Evolutionary conservation across 1,284 basidiomycete species (phyloP).

Genomic region (Ceratobasidium sp.): DNA sequence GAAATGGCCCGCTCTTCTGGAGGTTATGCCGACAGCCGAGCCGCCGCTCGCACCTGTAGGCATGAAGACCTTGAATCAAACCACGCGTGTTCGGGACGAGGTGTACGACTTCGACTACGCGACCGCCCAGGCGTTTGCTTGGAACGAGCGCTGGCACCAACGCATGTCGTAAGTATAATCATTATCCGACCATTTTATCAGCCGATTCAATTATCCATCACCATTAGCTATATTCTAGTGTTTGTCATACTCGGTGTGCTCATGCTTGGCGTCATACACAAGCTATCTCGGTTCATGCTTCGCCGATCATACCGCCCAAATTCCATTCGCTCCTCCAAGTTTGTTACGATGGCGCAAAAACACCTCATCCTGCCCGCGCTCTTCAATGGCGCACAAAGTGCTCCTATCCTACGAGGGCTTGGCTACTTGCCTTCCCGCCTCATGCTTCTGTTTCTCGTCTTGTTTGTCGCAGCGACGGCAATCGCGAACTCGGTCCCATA

Average conservation of each 20-base stretch:
- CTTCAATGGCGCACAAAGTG: constrained; percentile 20
- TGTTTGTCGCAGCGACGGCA: constrained; percentile 24
- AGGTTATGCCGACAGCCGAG: constrained; percentile 17
- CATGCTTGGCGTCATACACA: constrained; percentile 16
- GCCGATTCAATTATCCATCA: neutral
- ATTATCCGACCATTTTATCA: neutral
- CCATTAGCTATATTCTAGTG: constrained; percentile 35
- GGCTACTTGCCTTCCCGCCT: constrained; percentile 38
- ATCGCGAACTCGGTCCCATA: constrained; percentile 18
- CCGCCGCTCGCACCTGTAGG: constrained; percentile 34
- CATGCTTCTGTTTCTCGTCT: constrained; percentile 9
- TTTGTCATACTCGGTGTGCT: neutral
- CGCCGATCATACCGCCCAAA: neutral
- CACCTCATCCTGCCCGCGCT: constrained; percentile 30
- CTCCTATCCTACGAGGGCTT: constrained; percentile 17
- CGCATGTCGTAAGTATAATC: constrained; percentile 25
- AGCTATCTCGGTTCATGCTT: constrained; percentile 2
- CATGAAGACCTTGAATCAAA: constrained; percentile 22
- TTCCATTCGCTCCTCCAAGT: constrained; percentile 12
- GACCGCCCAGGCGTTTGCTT: constrained; percentile 23
- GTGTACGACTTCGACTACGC: constrained; percentile 24
- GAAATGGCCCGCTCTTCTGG: constrained; percentile 27
- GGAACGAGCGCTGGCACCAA: constrained; percentile 36
- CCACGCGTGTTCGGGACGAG: constrained; percentile 30
- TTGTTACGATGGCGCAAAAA: constrained; percentile 27